Evolutionary conservation across 805 yeast genomes (phyloP).

Genomic region (Torulaspora indica): DNA sequence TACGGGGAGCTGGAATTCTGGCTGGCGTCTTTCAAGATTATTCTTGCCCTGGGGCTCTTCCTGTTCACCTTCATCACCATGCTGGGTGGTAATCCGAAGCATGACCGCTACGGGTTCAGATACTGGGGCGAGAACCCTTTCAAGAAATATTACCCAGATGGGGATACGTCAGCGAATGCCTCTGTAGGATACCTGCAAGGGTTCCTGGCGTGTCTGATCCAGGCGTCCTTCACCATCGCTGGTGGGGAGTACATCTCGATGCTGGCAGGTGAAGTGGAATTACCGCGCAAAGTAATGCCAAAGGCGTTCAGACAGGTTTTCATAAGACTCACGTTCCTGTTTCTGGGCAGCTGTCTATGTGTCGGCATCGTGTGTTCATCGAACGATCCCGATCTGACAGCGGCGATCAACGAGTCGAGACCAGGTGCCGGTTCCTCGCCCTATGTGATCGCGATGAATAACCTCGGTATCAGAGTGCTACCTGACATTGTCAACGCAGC

Average conservation of each 20-base stretch:
- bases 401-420: slow-evolving; percentile 53
- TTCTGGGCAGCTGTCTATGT: slow-evolving; percentile 67
- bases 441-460: slow-evolving; percentile 76
- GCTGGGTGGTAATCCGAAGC: slow-evolving; percentile 82
- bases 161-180: slow-evolving; percentile 28
- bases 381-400: slow-evolving; percentile 55
- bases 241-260: slow-evolving; percentile 85
- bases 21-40: slow-evolving; percentile 67
- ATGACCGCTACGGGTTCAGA: slow-evolving; percentile 57
- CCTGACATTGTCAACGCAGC: slow-evolving; percentile 79
- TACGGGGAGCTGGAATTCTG: slow-evolving; percentile 84
- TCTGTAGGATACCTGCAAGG: slow-evolving; percentile 62
- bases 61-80: slow-evolving; percentile 72
- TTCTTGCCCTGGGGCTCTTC: slow-evolving; percentile 70
- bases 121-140: slow-evolving; percentile 54
- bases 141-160: slow-evolving; percentile 50
- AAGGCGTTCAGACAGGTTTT: slow-evolving; percentile 73
- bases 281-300: slow-evolving; percentile 71
- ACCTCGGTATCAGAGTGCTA: slow-evolving; percentile 57
- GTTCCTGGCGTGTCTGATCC: slow-evolving; percentile 60
- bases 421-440: slow-evolving; percentile 82
- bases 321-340: slow-evolving; percentile 60
- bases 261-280: slow-evolving; percentile 76
- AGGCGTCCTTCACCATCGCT: slow-evolving; percentile 74
- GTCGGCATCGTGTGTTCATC: slow-evolving; percentile 74